Percentiles rank a stretch among this genome's conserved stretches.
Conservation (phyloP, 2,329 filamentous ascomycete species). For the Fusarium sp. region DNA sequence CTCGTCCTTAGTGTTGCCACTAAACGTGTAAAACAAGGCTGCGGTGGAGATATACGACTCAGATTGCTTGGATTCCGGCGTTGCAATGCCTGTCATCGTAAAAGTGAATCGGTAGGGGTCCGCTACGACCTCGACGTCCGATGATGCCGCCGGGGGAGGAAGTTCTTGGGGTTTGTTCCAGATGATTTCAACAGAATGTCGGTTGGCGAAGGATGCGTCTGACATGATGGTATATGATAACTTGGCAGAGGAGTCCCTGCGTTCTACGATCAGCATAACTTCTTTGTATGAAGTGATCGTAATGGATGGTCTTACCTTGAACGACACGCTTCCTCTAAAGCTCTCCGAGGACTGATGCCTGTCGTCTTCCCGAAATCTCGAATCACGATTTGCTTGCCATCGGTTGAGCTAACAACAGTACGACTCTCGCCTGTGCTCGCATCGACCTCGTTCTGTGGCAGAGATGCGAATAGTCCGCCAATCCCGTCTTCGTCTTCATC, state of each 20-base stretch:
- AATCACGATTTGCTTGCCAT: conserved; percentile 71
- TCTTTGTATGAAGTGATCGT: not conserved
- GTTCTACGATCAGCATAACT: conserved; percentile 12
- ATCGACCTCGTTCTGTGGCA: conserved; percentile 72
- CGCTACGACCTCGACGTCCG: conserved; percentile 60
- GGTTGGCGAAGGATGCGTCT: conserved; percentile 78
- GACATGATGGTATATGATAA: conserved; percentile 78
- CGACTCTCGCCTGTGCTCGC: conserved; percentile 68
- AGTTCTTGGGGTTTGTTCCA: conserved; percentile 82
- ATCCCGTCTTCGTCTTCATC: conserved; percentile 64
- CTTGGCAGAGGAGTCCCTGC: conserved; percentile 76
- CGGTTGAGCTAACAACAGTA: conserved; percentile 65
- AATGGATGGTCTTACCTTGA: conserved; percentile 67
- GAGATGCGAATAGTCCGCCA: conserved; percentile 66
- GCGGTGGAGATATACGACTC: conserved; percentile 87
- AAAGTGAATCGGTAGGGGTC: conserved; percentile 70
- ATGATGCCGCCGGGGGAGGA: conserved; percentile 51
- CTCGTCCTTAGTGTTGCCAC: conserved; percentile 83
- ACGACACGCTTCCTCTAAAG: conserved; percentile 89
- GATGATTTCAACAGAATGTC: conserved; percentile 78
- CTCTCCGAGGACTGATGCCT: conserved; percentile 79
- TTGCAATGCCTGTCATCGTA: conserved; percentile 80
- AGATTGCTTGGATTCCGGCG: conserved; percentile 82
- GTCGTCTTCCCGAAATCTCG: conserved; percentile 87
- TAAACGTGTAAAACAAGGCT: conserved; percentile 85